phyloP scores from a whole-genome alignment of 495 filamentous ascomycete genomes.

The Apodospora peruviana region DNA sequence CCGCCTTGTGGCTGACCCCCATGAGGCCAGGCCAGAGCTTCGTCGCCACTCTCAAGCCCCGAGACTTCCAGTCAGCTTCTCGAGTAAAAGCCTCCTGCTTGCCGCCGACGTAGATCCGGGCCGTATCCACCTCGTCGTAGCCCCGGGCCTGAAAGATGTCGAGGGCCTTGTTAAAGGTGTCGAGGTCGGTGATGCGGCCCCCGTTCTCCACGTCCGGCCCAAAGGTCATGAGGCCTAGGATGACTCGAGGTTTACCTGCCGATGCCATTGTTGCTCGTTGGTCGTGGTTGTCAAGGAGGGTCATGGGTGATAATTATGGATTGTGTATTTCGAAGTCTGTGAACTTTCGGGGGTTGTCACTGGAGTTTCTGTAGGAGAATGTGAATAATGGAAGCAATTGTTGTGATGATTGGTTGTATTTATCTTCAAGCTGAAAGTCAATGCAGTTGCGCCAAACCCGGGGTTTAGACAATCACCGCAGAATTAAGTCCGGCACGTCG shows the following conservation, averaged over 20 bases:
- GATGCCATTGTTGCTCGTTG: too few species aligned
- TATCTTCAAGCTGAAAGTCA: too few species aligned
- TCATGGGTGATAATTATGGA: too few species aligned
- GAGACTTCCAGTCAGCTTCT: conserved; percentile 66
- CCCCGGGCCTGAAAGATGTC: conserved; percentile 58
- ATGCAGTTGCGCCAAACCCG: too few species aligned
- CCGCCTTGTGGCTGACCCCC: conserved; percentile 22
- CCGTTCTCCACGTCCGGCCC: conserved; percentile 27
- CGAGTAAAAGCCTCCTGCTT: conserved; percentile 71
- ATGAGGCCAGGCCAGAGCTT: conserved; percentile 46
- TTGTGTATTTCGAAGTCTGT: too few species aligned
- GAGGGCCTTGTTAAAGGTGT: conserved; percentile 56
- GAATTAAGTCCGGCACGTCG: too few species aligned
- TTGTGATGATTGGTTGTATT: too few species aligned
- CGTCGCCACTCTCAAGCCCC: conserved; percentile 68
- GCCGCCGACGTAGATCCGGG: conserved; percentile 64
- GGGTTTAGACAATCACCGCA: too few species aligned
- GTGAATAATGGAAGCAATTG: too few species aligned
- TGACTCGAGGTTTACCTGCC: conserved; percentile 34
- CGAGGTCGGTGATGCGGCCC: conserved; percentile 53
- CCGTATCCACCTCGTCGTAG: conserved; percentile 63
- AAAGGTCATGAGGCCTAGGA: conserved; percentile 49
- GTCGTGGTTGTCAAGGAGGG: too few species aligned
- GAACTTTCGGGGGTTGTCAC: too few species aligned
- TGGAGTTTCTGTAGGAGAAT: too few species aligned